Percentiles rank a stretch among this genome's conserved stretches.
Evolutionary conservation across 805 yeast species (phyloP).

Genomic region (Saccharomycopsis selenospora): DNA sequence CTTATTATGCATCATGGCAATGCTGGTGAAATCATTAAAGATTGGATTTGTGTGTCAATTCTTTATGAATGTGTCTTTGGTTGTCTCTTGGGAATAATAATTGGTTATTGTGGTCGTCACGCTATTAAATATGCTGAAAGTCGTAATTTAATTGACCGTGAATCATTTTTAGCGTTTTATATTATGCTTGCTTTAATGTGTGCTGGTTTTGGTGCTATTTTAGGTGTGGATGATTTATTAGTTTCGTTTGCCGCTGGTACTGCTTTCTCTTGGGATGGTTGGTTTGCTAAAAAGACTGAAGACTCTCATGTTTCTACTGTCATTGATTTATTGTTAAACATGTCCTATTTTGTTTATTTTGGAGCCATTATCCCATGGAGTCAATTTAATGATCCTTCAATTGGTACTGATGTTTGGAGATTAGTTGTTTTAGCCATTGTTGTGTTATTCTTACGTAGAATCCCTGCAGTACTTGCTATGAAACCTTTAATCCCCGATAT

Average conservation of each 20-base stretch:
- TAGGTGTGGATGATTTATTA: slow-evolving; percentile 83
- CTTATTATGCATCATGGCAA: slow-evolving; percentile 60
- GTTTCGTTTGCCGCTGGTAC: slow-evolving; percentile 92
- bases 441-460: slow-evolving; percentile 65
- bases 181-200: slow-evolving; percentile 75
- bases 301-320: slow-evolving; percentile 84
- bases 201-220: slow-evolving; percentile 81
- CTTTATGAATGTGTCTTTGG: slow-evolving; percentile 82
- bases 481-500: slow-evolving; percentile 82
- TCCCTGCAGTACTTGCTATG: slow-evolving; percentile 71
- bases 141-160: slow-evolving; percentile 69
- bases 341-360: slow-evolving; percentile 81
- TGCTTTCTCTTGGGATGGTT: slow-evolving; percentile 90
- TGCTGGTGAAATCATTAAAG: slow-evolving; percentile 60
- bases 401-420: slow-evolving; percentile 76
- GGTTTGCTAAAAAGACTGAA: slow-evolving; percentile 75
- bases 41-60: slow-evolving; percentile 72
- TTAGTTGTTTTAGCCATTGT: slow-evolving; percentile 67
- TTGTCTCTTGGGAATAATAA: slow-evolving; percentile 57
- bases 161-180: slow-evolving; percentile 80
- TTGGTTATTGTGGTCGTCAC: slow-evolving; percentile 67
- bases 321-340: slow-evolving; percentile 75
- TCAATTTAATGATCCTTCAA: slow-evolving; percentile 50
- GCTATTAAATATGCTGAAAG: slow-evolving; percentile 68
- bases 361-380: slow-evolving; percentile 92